These are phyloP conservation scores for Schizophyllum commune DNA, from an alignment of 1,284 basidiomycete species.

Conservation along the genomic window DNA sequence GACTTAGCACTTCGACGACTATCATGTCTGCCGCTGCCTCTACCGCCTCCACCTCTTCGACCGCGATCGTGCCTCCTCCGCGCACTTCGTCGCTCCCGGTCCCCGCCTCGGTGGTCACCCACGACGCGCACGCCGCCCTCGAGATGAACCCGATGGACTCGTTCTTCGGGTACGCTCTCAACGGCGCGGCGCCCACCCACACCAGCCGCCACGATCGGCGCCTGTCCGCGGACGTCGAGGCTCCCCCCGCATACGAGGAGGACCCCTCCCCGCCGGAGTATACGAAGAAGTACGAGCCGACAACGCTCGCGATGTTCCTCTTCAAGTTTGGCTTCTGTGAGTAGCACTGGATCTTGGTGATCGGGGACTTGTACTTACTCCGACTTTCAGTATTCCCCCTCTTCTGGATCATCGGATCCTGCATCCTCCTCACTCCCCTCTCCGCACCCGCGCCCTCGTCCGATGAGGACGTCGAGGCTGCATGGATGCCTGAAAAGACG, in stretches of 20 bases:
- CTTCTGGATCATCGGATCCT: constrained; percentile 28
- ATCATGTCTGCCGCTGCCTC: not conserved
- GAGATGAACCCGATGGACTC: constrained; percentile 9
- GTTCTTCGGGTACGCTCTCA: constrained; percentile 12
- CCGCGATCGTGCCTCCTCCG: not conserved
- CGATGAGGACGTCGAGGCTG: constrained; percentile 1
- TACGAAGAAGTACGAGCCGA: constrained; percentile 20
- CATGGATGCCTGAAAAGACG: constrained; percentile 40
- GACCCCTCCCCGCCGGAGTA: constrained; percentile 9
- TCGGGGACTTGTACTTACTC: constrained; percentile 1
- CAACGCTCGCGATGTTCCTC: constrained; percentile 34
- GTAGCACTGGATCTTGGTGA: constrained; percentile 11
- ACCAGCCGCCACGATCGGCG: constrained; percentile 12
- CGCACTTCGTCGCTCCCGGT: constrained; percentile 2
- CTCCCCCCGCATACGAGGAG: constrained; percentile 11
- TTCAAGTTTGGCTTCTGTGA: constrained; percentile 36
- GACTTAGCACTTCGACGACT: not conserved
- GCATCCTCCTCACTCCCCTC: constrained; percentile 24
- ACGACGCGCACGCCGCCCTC: constrained; percentile 1
- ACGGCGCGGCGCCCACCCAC: constrained; percentile 8
- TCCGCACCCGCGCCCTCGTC: constrained; percentile 16
- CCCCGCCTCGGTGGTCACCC: constrained; percentile 8
- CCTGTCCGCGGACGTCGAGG: constrained; percentile 7
- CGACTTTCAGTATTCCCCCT: constrained; percentile 25
- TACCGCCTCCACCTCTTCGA: not conserved